Base-by-base conservation (phyloP, 1,284 basidiomycete species). In the Veloboletus limbatus region DNA sequence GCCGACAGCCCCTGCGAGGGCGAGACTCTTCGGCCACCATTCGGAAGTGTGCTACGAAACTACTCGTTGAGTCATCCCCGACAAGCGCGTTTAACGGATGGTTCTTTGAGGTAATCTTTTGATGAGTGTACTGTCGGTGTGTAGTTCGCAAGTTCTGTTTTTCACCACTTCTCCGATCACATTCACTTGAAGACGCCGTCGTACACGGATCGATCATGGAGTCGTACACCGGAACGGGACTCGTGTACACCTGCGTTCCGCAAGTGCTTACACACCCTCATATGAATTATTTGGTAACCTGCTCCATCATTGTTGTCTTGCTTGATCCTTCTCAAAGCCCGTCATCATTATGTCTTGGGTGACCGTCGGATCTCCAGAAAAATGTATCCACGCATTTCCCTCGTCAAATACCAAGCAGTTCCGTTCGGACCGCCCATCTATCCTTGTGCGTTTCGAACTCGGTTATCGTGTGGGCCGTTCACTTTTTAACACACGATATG, bases 151-250 rank as follows among this genome's bases (percentile, higher is more conserved):
- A 36, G n/a, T 51, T 54, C 32, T 33, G 7, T 26, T 20, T 43
- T 48, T 52, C 40, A 35, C 45, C 13, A 14, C 37, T 51, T 54
- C 39, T 34, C 46, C 55, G 33, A 57, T 57, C 40, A 47, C 21
- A 16, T 41, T 46, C 34, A 31, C 41, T 28, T 10, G 52, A 54
- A 43, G 48, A 40, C 40, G 25, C 48, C 48, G 43, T 39, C 27
- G 17, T 32, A 9, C 22, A 45, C 30, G 42, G 27, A 51, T 52
- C 37, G 28, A 32, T 40, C 10, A 28, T n/a, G n/a, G n/a, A n/a
- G n/a, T n/a, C n/a, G n/a, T n/a, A n/a, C 3, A 10, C 18, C 21
- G 8, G 25, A 32, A 25, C 21, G 26, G 21, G 24, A 3, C 11
- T 14, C n/a, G 10, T n/a, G n/a, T n/a, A n/a, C n/a, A n/a, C n/a